Conservation (phyloP, 192 early-diverging fungal species). For the Pilaira anomala region DNA sequence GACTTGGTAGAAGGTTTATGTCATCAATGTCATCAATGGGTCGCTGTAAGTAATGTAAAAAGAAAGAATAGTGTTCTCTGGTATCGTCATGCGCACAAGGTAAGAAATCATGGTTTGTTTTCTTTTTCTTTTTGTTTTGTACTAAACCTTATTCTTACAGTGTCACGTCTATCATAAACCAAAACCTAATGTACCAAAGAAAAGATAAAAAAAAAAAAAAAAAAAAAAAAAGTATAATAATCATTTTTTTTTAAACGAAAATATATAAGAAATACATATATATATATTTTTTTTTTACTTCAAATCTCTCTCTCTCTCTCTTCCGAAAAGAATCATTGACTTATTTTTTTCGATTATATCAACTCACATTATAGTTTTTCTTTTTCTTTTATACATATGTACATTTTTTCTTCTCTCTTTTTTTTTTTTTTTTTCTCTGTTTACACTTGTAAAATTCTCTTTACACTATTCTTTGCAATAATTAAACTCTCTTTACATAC, state of each 20-base stretch:
- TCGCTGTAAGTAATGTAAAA: slow-evolving; percentile 73
- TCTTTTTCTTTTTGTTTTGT: neutral
- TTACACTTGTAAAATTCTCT: too few relatives aligned
- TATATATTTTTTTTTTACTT: too few relatives aligned
- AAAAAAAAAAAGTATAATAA: neutral
- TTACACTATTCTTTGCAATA: too few relatives aligned
- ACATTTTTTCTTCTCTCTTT: too few relatives aligned
- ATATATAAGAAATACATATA: too few relatives aligned
- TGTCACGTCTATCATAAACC: slow-evolving; percentile 79
- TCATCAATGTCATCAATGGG: slow-evolving; percentile 82
- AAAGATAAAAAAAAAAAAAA: slow-evolving; percentile 1
- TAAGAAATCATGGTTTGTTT: slow-evolving; percentile 15
- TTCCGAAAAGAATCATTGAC: too few relatives aligned
- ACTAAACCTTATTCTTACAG: slow-evolving; percentile 16
- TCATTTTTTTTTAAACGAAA: neutral
- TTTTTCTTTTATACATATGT: too few relatives aligned
- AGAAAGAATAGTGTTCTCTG: slow-evolving; percentile 75
- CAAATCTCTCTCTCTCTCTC: too few relatives aligned
- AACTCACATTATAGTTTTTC: too few relatives aligned
- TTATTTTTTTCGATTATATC: too few relatives aligned
- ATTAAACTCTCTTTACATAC: too few relatives aligned
- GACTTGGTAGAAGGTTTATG: slow-evolving; percentile 77
- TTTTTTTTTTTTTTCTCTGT: too few relatives aligned
- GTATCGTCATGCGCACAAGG: slow-evolving; percentile 84
- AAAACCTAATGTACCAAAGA: slow-evolving; percentile 39